Percentiles rank a stretch among this genome's conserved stretches.
These are phyloP conservation scores for Botrytis hyacinthi DNA, from an alignment of 2,329 filamentous ascomycete genomes.

Conservation along the genomic window DNA sequence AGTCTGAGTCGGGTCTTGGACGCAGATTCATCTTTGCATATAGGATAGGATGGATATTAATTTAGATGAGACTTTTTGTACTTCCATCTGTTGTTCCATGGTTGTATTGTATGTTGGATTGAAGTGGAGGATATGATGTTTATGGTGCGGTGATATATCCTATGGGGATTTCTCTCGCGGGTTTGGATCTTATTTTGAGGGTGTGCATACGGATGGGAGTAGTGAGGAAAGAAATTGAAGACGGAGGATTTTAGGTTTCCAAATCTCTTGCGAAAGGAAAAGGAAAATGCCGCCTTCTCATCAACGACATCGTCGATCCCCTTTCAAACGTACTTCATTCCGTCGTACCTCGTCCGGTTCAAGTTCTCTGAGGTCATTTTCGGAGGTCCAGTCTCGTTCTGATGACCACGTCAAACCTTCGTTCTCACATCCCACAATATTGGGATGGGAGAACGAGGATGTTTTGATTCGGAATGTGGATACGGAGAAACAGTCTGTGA, in stretches of 20 bases:
- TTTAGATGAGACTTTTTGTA: background rate
- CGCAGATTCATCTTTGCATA: background rate
- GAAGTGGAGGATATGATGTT: background rate
- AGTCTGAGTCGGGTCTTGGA: background rate
- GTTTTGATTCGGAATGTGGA: background rate
- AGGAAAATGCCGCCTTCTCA: background rate
- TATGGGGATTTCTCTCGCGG: background rate
- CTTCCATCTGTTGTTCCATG: background rate
- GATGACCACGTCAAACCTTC: background rate
- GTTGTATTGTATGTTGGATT: background rate
- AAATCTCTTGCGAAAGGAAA: background rate
- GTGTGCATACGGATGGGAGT: background rate
- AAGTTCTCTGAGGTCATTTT: background rate
- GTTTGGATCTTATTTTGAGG: rapidly evolving
- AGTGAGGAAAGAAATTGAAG: background rate
- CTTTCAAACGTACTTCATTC: background rate
- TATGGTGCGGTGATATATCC: background rate
- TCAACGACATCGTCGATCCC: background rate
- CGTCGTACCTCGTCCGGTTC: background rate
- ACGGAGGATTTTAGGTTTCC: background rate
- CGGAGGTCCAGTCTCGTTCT: background rate
- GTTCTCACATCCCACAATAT: background rate
- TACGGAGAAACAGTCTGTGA: background rate
- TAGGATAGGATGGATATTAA: background rate
- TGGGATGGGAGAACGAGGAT: background rate